Percentiles rank a stretch among this genome's conserved stretches.
Conservation (phyloP, 2,329 filamentous ascomycete genomes). For the Ophiostoma sp. region DNA sequence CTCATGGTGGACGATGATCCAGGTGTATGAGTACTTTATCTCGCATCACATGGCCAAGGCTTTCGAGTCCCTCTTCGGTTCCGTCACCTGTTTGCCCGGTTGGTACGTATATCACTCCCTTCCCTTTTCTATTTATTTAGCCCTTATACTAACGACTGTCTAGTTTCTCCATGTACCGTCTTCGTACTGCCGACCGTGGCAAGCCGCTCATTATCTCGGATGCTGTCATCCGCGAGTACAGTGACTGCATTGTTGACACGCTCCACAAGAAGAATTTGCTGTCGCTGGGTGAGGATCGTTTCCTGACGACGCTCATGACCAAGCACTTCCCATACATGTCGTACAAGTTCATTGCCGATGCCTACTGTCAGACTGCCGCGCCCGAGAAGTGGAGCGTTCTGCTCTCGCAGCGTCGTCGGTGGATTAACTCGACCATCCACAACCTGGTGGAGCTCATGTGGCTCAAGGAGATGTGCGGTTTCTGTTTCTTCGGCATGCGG, state of each 20-base stretch:
- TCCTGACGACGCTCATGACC: constrained; percentile 94
- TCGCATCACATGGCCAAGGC: constrained; percentile 96
- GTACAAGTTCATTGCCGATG: constrained; percentile 93
- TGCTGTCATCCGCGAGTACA: constrained; percentile 82
- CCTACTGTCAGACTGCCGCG: constrained; percentile 89
- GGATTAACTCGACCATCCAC: constrained; percentile 99
- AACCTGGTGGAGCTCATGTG: constrained; percentile 89
- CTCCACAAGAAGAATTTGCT: constrained; percentile 96
- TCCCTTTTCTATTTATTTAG: neutral
- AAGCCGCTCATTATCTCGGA: constrained; percentile 93
- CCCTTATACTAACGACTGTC: neutral
- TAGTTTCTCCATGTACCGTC: constrained; percentile 98
- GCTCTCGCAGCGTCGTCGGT: constrained; percentile 95
- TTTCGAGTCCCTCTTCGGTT: constrained; percentile 96
- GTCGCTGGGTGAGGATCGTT: constrained; percentile 94
- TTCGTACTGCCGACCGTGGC: constrained; percentile 90
- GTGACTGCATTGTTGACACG: constrained; percentile 86
- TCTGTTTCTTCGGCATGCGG: constrained; percentile 98
- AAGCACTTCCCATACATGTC: constrained; percentile 95
- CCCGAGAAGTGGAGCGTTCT: constrained; percentile 93
- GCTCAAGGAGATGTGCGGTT: constrained; percentile 92
- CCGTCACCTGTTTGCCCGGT: constrained; percentile 97
- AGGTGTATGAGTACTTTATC: constrained; percentile 99
- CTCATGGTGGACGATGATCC: constrained; percentile 99
- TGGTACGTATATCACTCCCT: constrained; percentile 69